Evolutionary conservation across 2,329 filamentous ascomycete genomes (phyloP), one percentile per base, ranked within the genome.

Genomic region (Phyllosticta citriasiana): DNA sequence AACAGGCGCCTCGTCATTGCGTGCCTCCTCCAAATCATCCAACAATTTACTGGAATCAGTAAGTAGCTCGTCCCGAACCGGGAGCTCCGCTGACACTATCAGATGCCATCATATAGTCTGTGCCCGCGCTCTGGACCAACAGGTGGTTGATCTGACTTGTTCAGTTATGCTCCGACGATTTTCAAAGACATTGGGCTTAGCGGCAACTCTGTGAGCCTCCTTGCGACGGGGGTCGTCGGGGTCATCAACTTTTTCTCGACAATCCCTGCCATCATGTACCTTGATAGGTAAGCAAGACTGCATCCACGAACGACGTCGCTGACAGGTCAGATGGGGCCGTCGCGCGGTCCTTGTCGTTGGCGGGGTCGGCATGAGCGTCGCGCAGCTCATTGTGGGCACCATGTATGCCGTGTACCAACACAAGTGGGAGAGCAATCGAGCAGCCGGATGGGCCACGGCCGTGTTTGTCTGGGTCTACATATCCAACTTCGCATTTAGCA

Each of bases 101-200:
- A 60, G 22, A 60, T 56, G 40, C 40, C 22, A 54, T 60, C 19
- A 55, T 19, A 12, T 26, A 54, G 27, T 54, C 26, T 30, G 58
- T 51, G 22, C 19, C 47, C 19, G 19, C 19, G 19, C 27, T 40
- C 26, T 9, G 52, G 19, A 22, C 51, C 25, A 60, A 60, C 24
- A 54, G 52, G 10, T 30, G 40, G 14, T n/a, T 16, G 12, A 47
- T 40, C 40, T 47, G 40, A 47, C 40, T 47, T 47, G n/a, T 47
- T 35, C 27, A 53, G 55, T 67, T 80, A 80, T 58, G 77, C 77
- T 0, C 78, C 78, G 0, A 78, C 72, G 0, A 78, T 80, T 16
- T 80, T 80, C 64, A 66, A 62, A 0, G 73, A 77, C 55, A 67
- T 81, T 1, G 79, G 79, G 0, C 69, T 80, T 0, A 51, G 57